phyloP scores from a whole-genome alignment of 2,329 filamentous ascomycete species.

The Trichoderma arundinaceum region DNA sequence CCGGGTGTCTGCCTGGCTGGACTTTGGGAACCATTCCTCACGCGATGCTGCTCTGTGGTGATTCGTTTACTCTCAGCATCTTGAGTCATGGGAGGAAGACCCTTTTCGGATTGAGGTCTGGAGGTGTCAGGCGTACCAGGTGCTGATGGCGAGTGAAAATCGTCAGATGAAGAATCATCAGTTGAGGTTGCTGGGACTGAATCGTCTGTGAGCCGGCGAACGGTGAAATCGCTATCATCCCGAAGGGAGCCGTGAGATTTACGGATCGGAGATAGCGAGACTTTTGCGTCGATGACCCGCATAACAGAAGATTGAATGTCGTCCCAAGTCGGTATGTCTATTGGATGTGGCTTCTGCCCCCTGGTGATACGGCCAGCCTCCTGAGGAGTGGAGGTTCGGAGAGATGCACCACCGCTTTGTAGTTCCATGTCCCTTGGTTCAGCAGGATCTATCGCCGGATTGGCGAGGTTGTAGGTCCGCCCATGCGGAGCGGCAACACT shows the following conservation, averaged over 20 bases:
- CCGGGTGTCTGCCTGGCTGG: constrained; percentile 10
- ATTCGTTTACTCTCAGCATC: constrained; percentile 25
- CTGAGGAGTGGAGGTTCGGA: constrained; percentile 11
- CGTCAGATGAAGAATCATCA: constrained; percentile 49
- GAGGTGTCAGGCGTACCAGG: constrained; percentile 50
- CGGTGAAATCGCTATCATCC: constrained; percentile 32
- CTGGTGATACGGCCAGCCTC: neutral
- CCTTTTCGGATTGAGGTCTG: constrained; percentile 49
- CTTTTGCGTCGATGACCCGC: constrained; percentile 34
- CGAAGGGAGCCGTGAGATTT: constrained; percentile 28
- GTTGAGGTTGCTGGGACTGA: constrained; percentile 42
- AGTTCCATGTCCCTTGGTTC: neutral
- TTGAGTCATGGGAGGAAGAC: constrained; percentile 36
- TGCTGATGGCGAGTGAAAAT: constrained; percentile 44
- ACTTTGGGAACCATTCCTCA: constrained; percentile 23
- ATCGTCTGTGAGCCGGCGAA: constrained; percentile 27
- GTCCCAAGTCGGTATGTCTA: constrained; percentile 33
- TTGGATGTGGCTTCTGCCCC: constrained; percentile 18
- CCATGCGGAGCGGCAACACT: neutral
- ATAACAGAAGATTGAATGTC: constrained; percentile 35
- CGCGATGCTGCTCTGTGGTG: constrained; percentile 9
- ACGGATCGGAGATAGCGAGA: constrained; percentile 32
- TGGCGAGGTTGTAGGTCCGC: neutral
- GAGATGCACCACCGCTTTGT: constrained; percentile 18
- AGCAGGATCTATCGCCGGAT: neutral